A percentile compares a stretch with the other conserved stretches of the same genome.
phyloP scores from a whole-genome alignment of 768 basidiomycete genomes.

The Podaxis sp. region DNA sequence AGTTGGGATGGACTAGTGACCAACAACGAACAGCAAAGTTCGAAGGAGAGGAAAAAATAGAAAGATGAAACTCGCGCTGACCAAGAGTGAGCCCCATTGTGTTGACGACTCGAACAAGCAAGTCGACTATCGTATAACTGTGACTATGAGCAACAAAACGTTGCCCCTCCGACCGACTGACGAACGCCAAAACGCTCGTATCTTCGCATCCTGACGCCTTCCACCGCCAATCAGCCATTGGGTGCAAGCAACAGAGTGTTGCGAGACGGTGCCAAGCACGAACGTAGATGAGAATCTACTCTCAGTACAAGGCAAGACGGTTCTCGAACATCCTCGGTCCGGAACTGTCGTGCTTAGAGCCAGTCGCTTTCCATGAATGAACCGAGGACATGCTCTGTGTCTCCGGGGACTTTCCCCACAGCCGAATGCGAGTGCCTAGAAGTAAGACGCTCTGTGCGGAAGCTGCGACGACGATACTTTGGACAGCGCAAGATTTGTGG shows the following conservation, averaged over 20 bases:
- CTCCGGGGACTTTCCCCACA: constrained; percentile 97
- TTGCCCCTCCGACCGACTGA: constrained; percentile 34
- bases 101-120: constrained; percentile 52
- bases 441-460: constrained; percentile 57
- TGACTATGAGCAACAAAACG: constrained; percentile 79
- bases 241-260: constrained; percentile 54
- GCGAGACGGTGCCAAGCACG: constrained; percentile 43
- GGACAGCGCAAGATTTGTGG: constrained; percentile 43
- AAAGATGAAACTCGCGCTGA: constrained; percentile 43
- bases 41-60: constrained; percentile 52
- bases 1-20: neutral
- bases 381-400: constrained; percentile 65
- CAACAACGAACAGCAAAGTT: constrained; percentile 49
- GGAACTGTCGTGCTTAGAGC: constrained; percentile 68
- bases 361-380: constrained; percentile 67
- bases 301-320: constrained; percentile 33
- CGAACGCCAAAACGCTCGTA: constrained; percentile 64
- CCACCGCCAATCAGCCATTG: constrained; percentile 32
- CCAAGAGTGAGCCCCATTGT: constrained; percentile 92
- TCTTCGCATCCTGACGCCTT: constrained; percentile 58
- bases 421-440: constrained; percentile 45
- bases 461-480: constrained; percentile 89
- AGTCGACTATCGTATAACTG: constrained; percentile 81
- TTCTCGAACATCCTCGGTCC: constrained; percentile 49
- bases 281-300: constrained; percentile 16